Evolutionary conservation across 1,284 basidiomycete species (phyloP).

Genomic region (Ganoderma lingzhi): DNA sequence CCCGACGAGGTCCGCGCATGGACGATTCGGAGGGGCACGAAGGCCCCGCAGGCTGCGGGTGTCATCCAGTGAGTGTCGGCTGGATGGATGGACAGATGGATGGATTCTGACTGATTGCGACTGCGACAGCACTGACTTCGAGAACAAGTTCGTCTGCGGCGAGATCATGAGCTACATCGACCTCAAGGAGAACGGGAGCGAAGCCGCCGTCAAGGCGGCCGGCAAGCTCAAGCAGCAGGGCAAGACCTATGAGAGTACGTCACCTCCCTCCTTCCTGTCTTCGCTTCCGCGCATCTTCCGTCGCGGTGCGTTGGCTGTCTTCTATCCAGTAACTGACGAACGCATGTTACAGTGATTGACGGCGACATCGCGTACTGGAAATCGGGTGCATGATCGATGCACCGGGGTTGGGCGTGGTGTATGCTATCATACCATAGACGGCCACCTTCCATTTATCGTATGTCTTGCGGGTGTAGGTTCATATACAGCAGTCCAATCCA

Average conservation of each 20-base stretch:
- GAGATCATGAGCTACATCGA: constrained; percentile 97
- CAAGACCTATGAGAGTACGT: constrained; percentile 93
- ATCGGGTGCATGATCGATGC: constrained; percentile 50
- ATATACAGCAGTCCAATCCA: constrained; percentile 28
- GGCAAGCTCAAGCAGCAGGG: constrained; percentile 97
- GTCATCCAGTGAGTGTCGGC: constrained; percentile 89
- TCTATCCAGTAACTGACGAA: neutral
- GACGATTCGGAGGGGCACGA: constrained; percentile 95
- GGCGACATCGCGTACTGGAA: constrained; percentile 91
- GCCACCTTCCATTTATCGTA: constrained; percentile 10
- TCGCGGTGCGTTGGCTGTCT: neutral
- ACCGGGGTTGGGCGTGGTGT: neutral
- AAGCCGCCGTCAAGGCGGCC: constrained; percentile 92
- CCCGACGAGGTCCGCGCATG: constrained; percentile 98
- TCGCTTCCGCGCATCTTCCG: neutral
- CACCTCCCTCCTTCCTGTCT: neutral
- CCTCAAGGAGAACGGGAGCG: constrained; percentile 91
- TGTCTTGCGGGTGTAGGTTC: constrained; percentile 28
- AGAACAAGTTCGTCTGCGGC: constrained; percentile 99
- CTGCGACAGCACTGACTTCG: constrained; percentile 81
- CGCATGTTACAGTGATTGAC: constrained; percentile 67
- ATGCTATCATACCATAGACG: constrained; percentile 14
- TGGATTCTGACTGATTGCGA: neutral
- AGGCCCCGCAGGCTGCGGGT: constrained; percentile 97
- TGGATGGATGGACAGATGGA: neutral